Conservation (phyloP, 139 green algal species). For the Micractinium sp. region DNA sequence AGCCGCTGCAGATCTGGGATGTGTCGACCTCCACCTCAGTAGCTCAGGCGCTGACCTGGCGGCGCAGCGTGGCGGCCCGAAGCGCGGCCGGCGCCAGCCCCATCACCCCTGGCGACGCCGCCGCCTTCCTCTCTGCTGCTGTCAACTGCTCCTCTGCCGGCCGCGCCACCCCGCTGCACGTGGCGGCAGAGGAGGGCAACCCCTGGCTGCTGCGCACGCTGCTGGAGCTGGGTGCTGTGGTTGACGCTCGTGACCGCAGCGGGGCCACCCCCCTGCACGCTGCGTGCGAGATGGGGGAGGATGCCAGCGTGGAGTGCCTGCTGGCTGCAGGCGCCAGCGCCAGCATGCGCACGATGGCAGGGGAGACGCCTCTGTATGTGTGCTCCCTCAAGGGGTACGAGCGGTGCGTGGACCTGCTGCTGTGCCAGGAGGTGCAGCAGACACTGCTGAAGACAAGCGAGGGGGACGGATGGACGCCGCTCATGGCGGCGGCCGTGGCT, state of each 20-base stretch:
- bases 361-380: conserved; percentile 84
- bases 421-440: conserved; percentile 36
- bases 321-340: conserved; percentile 63
- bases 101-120: neutral
- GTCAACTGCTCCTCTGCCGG: conserved; percentile 71
- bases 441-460: neutral
- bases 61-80: neutral
- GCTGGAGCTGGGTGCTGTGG: conserved; percentile 64
- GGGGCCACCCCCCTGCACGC: conserved; percentile 77
- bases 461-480: conserved; percentile 78
- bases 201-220: conserved; percentile 41
- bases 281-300: conserved; percentile 66
- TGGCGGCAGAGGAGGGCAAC: conserved; percentile 61
- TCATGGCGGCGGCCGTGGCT: conserved; percentile 87
- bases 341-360: conserved; percentile 56
- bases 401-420: conserved; percentile 66
- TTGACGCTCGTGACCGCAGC: conserved; percentile 62
- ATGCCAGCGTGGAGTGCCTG: conserved; percentile 46
- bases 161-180: conserved; percentile 76
- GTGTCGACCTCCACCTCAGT: conserved; percentile 24
- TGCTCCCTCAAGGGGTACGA: conserved; percentile 78
- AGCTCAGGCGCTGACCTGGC: conserved; percentile 12
- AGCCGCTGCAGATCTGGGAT: conserved; percentile 40
- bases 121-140: conserved; percentile 57
- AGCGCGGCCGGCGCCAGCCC: neutral